Base-by-base conservation (phyloP, 352 stramenopile species). In the Globisporangium carolinianum region DNA sequence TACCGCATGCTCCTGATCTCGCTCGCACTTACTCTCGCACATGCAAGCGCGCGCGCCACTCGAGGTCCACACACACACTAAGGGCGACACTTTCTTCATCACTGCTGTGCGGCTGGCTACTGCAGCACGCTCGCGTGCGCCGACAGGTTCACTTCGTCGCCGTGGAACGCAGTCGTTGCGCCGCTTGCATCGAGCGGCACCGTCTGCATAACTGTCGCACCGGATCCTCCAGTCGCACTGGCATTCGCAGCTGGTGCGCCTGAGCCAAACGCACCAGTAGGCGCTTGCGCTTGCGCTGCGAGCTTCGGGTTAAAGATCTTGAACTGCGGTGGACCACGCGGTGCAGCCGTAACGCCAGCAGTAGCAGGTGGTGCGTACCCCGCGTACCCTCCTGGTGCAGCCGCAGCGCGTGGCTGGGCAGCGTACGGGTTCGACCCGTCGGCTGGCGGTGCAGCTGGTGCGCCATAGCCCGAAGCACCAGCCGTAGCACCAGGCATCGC, bases 271-370 rank as follows among this genome's bases (percentile, higher is more conserved):
- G 67, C 62, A 4, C 67, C 60, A 36, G 60, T 48, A 4, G 18
- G 36, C 60, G 38, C 38, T 51, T 59, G 35, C 7, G 62, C 58
- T 43, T 71, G 70, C 45, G 61, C 72, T 8, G 75, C 73, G 17
- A 87, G 57, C 63, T 86, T 87, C 11, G 84, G 84, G 60, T 91
- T 94, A 49, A 94, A 94, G 62, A 94, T 94, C 72, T 92, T 94
- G 63, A 94, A 94, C 61, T 94, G 84, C 49, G 83, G 81, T 4
- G 81, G 69, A 0, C 67, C 69, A 9, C 69, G 69, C 0, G 59
- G 56, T 47, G 58, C 53, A 42, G 51, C 59, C 18, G 35, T 53
- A 38, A 45, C 49, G 0, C 49, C 41, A 0, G 45, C 35, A 36
- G 60, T 24, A 11, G 52, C 47, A 9, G 75, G 48, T 10, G 57